Base-by-base conservation (phyloP, 306 rosid genomes). In the Quercus gilva region DNA sequence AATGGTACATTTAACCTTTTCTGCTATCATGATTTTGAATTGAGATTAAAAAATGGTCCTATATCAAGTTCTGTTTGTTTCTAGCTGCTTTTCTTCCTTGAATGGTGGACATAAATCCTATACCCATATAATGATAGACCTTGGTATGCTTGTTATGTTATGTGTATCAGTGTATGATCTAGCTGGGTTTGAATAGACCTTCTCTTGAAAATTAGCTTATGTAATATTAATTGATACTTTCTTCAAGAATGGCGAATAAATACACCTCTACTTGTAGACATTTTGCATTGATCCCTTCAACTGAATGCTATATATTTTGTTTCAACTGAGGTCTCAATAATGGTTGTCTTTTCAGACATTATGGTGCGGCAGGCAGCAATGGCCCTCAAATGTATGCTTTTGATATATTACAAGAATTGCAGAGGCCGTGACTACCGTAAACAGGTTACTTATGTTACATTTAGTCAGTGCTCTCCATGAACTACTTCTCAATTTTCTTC, bases 311-410 rank as follows among this genome's bases (percentile, higher is more conserved):
- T 10, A 23, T 21, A 15, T 64, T n/a, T 58, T 58, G 12, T 58
- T 58, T 20, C 6, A 58, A 11, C 21, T 15, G 45, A 29, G 7
- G 70, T 64, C 70, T 64, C 21, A 17, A 6, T 74, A 21, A 55
- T 56, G 60, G 17, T 64, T 71, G 43, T 58, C 33, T 68, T 76
- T 84, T 86, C 94, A 95, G 99, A 95, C 85, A 87, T 94, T 78
- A 82, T 95, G 96, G 99, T 85, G 29, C 92, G 97, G 65, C 98
- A 93, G 83, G 96, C 96, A 73, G 97, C 90, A 65, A 95, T 95
- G 96, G 88, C 86, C 61, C 59, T 93, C 75, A 95, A 95, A 89
- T 95, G 94, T 84, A 67, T 83, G 74, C 80, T 95, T 79, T 87
- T 95, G 83, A 89, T 95, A 83, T 88, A 91, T 85, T 91, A 85